Evolutionary conservation across 2,329 filamentous ascomycete species (phyloP), one percentile per base, ranked within the genome.

Genomic region (Ampelomyces quisqualis): DNA sequence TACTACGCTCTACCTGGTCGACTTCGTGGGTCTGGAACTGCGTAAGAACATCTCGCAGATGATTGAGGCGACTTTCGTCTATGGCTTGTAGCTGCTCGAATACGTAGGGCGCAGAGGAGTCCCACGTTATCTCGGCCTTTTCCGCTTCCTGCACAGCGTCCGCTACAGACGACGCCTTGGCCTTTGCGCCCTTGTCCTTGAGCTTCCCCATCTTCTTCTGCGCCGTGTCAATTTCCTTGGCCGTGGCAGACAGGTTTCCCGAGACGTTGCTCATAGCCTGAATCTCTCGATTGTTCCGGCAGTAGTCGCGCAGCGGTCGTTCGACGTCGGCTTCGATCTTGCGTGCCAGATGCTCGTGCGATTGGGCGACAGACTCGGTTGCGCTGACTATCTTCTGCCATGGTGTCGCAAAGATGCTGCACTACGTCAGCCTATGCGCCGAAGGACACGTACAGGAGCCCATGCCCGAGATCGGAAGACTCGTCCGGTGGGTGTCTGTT

Each of bases 1-100:
- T 82, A 46, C 79, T 84, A 42, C 86, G 80, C 67, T 95, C 87
- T 11, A 91, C 82, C 55, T 88, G 82, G 63, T 98, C 93, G 19
- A 88, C 81, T 67, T 97, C 91, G 64, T 95, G 86, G 0, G 93
- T 98, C 68, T 95, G 85, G 57, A 91, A 86, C 61, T 96, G 90
- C 1, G 93, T 97, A 45, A 98, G 78, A 27, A 88, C 80, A 68
- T 97, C 91, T 47, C 91, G 86, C 44, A 98, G 76, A 61, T 94
- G 86, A 67, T 96, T 95, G 53, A 94, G 75, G 40, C 93, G 82
- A 56, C 81, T 84, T 72, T 98, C 93, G 63, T 98, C 93, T 21
- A 94, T 75, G 5, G 88, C 85, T 67, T 98, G 93, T 18, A 98
- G 79, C 46, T 85, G 86, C 70, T 98, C 93, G 62, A 95, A 96